These are phyloP conservation scores for Zygnema circumcarinatum DNA, from an alignment of 139 green algal genomes.

Conservation along the genomic window DNA sequence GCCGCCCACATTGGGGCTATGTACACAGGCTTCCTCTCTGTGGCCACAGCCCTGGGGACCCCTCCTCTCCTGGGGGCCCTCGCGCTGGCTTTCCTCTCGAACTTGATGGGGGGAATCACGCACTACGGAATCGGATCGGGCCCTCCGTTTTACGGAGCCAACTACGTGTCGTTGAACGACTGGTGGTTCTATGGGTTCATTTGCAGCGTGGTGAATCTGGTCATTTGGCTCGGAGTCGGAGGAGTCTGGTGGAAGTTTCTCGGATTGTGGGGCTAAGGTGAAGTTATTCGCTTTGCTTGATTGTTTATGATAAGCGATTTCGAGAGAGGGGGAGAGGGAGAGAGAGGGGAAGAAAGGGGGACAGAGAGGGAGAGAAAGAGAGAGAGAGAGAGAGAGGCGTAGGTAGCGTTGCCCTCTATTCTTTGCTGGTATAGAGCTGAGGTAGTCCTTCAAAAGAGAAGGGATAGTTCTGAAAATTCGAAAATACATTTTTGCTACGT, in stretches of 20 bases:
- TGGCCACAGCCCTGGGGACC: conserved; percentile 88
- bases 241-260: conserved; percentile 95
- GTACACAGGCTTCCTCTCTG: conserved; percentile 99
- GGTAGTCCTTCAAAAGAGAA: too few relatives aligned
- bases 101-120: conserved; percentile 98
- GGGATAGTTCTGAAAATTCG: too few relatives aligned
- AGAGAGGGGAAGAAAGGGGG: too few relatives aligned
- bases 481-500: too few relatives aligned
- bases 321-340: background rate
- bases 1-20: conserved; percentile 99
- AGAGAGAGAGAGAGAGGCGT: conserved; percentile 23
- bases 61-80: conserved; percentile 83
- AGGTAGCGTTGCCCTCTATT: too few relatives aligned
- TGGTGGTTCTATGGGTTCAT: conserved; percentile 95
- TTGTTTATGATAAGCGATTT: background rate
- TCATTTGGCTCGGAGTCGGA: conserved; percentile 88
- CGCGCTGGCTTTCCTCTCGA: conserved; percentile 74
- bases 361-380: too few relatives aligned
- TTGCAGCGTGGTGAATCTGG: conserved; percentile 92
- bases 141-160: conserved; percentile 92
- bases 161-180: conserved; percentile 83
- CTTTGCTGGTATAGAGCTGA: too few relatives aligned
- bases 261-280: conserved; percentile 69
- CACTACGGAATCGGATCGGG: conserved; percentile 98
- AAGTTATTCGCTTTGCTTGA: background rate